phyloP scores from a whole-genome alignment of 2,329 filamentous ascomycete genomes.

The Penicillium paneum region DNA sequence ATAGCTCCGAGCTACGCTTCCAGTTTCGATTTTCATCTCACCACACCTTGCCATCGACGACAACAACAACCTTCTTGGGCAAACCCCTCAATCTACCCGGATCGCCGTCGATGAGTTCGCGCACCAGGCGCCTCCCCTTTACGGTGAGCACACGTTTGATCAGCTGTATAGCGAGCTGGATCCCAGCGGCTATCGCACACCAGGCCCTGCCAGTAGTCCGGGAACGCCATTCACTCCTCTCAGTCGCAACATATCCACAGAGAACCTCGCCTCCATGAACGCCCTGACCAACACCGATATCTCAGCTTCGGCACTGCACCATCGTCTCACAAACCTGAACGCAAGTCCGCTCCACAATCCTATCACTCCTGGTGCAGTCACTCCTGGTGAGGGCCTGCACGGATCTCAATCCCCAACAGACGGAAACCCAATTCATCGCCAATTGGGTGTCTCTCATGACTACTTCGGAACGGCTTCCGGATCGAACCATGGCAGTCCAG shows the following conservation, averaged over 20 bases:
- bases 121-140: slow-evolving; percentile 79
- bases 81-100: slow-evolving; percentile 52
- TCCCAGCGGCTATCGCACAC: slow-evolving; percentile 74
- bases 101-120: slow-evolving; percentile 55
- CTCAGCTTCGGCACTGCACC: slow-evolving; percentile 65
- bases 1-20: slow-evolving; percentile 80
- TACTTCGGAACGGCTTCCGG: slow-evolving; percentile 32
- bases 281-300: slow-evolving; percentile 53
- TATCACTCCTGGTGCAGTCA: slow-evolving; percentile 4
- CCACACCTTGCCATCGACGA: slow-evolving; percentile 88
- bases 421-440: slow-evolving; percentile 21
- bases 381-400: slow-evolving; percentile 19
- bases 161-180: slow-evolving; percentile 87
- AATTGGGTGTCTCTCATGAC: slow-evolving; percentile 29
- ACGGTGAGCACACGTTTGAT: slow-evolving; percentile 85
- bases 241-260: slow-evolving; percentile 70
- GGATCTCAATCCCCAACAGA: slow-evolving; percentile 22
- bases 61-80: slow-evolving; percentile 71
- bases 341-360: slow-evolving; percentile 26
- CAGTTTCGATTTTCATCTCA: slow-evolving; percentile 91
- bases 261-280: slow-evolving; percentile 68
- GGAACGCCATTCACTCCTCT: slow-evolving; percentile 73
- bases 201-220: slow-evolving; percentile 62
- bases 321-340: slow-evolving; percentile 59
- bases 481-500: slow-evolving; percentile 34